Evolutionary conservation across 2,329 filamentous ascomycete genomes (phyloP).

Genomic region (Coleophoma cylindrospora): DNA sequence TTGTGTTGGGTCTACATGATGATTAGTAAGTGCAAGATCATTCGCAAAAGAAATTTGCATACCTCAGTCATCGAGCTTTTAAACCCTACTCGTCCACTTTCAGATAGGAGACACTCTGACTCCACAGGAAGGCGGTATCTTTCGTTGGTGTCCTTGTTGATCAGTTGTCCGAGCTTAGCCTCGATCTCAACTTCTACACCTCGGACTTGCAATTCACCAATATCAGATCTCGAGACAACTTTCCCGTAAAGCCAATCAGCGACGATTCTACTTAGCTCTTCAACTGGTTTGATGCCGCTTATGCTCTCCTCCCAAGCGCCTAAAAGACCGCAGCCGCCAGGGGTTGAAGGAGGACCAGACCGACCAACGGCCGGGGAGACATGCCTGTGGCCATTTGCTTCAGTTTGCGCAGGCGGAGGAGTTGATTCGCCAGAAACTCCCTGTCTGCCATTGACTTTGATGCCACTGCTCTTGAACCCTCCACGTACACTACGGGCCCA

Average conservation of each 20-base stretch:
- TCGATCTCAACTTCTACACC: slow-evolving; percentile 86
- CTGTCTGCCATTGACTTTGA: slow-evolving; percentile 20
- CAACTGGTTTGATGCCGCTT: slow-evolving; percentile 63
- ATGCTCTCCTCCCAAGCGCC: slow-evolving; percentile 64
- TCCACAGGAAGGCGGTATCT: slow-evolving; percentile 63
- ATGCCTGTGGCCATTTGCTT: slow-evolving; percentile 20
- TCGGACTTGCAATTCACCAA: slow-evolving; percentile 55
- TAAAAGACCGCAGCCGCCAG: slow-evolving; percentile 25
- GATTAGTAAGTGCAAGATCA: slow-evolving; percentile 8
- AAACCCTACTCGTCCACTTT: slow-evolving; percentile 61
- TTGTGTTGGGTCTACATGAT: slow-evolving; percentile 67
- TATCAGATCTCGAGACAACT: slow-evolving; percentile 63
- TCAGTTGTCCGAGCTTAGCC: slow-evolving; percentile 81
- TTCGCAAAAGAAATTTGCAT: slow-evolving; percentile 25
- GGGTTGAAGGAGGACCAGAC: slow-evolving; percentile 6
- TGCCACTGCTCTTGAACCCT: slow-evolving; percentile 21
- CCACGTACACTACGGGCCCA: slow-evolving; percentile 30
- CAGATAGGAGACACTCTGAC: slow-evolving; percentile 66
- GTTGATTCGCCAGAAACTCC: slow-evolving; percentile 5
- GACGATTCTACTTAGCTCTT: slow-evolving; percentile 70
- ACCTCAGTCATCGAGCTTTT: slow-evolving; percentile 89
- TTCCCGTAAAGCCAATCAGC: slow-evolving; percentile 75
- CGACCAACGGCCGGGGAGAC: slow-evolving; percentile 7
- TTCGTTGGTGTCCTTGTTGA: slow-evolving; percentile 66
- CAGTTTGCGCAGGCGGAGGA: slow-evolving; percentile 13